phyloP scores from a whole-genome alignment of 805 yeast species.

The Pichia occidentalis region DNA sequence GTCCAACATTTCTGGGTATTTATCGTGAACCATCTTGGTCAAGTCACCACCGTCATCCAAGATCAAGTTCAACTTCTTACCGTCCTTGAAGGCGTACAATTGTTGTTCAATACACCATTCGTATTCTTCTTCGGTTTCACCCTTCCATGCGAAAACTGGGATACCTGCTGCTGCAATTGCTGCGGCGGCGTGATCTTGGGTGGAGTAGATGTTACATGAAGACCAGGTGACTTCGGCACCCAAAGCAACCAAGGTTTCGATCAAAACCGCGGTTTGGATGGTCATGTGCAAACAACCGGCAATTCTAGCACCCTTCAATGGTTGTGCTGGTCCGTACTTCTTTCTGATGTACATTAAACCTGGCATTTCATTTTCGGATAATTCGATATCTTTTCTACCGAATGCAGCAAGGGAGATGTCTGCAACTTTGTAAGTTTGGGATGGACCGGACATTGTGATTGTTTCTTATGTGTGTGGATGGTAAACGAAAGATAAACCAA shows the following conservation, averaged over 20 bases:
- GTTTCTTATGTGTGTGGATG: neutral
- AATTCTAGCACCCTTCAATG: constrained; percentile 95
- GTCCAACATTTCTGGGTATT: constrained; percentile 95
- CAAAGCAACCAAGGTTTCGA: constrained; percentile 92
- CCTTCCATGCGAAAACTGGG: constrained; percentile 99
- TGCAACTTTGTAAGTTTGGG: constrained; percentile 86
- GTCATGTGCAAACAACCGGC: constrained; percentile 99
- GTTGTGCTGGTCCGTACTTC: constrained; percentile 86
- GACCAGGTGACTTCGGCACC: constrained; percentile 99
- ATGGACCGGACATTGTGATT: constrained; percentile 48
- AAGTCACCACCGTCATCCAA: constrained; percentile 99
- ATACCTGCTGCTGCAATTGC: constrained; percentile 99
- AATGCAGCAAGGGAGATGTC: constrained; percentile 98
- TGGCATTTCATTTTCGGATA: constrained; percentile 99
- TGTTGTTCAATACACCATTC: constrained; percentile 99
- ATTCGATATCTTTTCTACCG: constrained; percentile 98
- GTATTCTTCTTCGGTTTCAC: constrained; percentile 99
- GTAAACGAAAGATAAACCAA: neutral
- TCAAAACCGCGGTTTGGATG: constrained; percentile 97
- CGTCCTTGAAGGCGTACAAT: constrained; percentile 95
- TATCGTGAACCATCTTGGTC: constrained; percentile 93
- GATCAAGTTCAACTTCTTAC: constrained; percentile 90
- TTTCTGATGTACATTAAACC: constrained; percentile 97
- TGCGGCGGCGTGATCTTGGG: constrained; percentile 99
- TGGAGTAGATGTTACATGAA: constrained; percentile 97